Percentiles rank a stretch among this genome's conserved stretches.
Evolutionary conservation across 2,329 filamentous ascomycete genomes (phyloP).

Genomic region (Basipetospora chlamydospora): DNA sequence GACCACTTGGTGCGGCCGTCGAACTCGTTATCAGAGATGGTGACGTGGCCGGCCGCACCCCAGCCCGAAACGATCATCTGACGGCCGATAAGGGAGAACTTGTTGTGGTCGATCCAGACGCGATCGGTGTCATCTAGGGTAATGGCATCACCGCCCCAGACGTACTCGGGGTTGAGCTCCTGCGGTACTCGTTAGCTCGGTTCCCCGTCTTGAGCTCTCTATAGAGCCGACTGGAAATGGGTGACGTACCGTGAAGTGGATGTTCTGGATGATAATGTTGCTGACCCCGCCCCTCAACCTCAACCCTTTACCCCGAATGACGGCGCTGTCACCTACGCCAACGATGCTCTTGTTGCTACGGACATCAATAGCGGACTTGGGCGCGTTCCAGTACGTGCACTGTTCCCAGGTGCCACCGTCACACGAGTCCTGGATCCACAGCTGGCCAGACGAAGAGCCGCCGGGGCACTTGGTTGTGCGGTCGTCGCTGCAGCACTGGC

Average conservation of each 20-base stretch:
- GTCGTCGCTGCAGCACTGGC: constrained; percentile 14
- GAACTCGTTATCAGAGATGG: constrained; percentile 31
- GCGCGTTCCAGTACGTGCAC: constrained; percentile 18
- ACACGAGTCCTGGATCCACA: constrained; percentile 14
- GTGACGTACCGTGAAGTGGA: constrained; percentile 11
- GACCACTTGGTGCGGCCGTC: constrained; percentile 27
- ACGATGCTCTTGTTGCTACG: constrained; percentile 25
- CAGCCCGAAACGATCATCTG: constrained; percentile 21
- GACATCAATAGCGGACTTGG: constrained; percentile 16
- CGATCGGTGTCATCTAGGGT: constrained; percentile 17
- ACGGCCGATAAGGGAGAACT: constrained; percentile 26
- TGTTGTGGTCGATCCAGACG: constrained; percentile 23
- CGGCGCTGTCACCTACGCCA: constrained; percentile 20
- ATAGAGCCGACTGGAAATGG: no score
- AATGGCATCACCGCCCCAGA: constrained; percentile 23
- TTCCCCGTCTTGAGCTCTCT: no score
- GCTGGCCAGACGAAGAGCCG: constrained; percentile 10
- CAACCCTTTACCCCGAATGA: constrained; percentile 26
- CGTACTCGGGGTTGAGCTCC: constrained; percentile 18
- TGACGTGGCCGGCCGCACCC: constrained; percentile 16
- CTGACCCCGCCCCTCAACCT: constrained; percentile 16
- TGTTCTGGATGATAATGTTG: constrained; percentile 24
- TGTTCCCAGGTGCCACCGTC: constrained; percentile 12
- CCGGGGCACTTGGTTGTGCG: constrained; percentile 9
- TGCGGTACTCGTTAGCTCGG: no score